phyloP scores from a whole-genome alignment of 1,139 yeast genomes.

The Wickerhamiella infanticola region DNA sequence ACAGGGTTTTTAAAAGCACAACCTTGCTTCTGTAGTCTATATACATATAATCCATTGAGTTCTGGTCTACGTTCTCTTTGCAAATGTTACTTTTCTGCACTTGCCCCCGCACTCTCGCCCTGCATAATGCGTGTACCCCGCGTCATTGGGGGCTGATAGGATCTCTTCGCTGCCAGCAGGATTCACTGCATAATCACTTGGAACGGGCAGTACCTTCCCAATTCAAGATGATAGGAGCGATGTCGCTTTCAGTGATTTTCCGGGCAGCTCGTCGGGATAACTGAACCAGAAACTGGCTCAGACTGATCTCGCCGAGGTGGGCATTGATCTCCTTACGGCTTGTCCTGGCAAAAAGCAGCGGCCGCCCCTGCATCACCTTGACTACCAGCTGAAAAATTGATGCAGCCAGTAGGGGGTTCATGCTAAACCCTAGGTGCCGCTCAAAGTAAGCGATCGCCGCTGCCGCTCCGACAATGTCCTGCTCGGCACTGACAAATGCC shows the following conservation, averaged over 20 bases:
- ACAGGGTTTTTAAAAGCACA: too few species aligned
- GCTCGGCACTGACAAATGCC: not conserved
- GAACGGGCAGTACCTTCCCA: not conserved
- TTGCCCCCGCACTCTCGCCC: too few species aligned
- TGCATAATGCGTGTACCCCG: too few species aligned
- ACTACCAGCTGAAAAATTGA: not conserved
- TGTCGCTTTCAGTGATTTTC: not conserved
- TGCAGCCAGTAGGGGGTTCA: not conserved
- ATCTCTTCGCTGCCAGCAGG: too few species aligned
- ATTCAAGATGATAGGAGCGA: not conserved
- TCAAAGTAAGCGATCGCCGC: conserved; percentile 1
- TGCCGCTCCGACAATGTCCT: not conserved
- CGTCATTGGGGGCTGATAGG: too few species aligned
- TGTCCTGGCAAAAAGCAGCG: not conserved
- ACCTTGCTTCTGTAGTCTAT: too few species aligned
- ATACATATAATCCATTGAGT: too few species aligned
- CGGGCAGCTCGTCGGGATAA: not conserved
- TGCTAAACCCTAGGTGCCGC: not conserved
- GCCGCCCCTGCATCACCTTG: not conserved
- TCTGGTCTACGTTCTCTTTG: too few species aligned
- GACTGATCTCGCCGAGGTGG: not conserved
- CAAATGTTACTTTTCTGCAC: too few species aligned
- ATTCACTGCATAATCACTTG: not conserved
- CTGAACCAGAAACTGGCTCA: not conserved
- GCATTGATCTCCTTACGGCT: not conserved